Conservation (phyloP, 2,329 filamentous ascomycete genomes). For the Coleophoma cylindrospora region DNA sequence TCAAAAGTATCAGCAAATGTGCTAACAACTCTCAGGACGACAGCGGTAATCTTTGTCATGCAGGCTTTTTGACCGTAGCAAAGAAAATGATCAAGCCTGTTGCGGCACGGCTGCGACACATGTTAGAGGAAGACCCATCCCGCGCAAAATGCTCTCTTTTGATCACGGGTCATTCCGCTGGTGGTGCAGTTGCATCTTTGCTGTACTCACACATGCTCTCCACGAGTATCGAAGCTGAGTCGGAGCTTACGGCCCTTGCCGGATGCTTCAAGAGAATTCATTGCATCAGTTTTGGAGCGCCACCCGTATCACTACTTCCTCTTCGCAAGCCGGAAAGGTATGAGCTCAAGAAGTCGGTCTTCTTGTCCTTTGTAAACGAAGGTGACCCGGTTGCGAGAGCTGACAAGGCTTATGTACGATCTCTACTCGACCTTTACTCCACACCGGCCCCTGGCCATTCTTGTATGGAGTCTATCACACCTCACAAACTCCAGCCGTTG, state of each 20-base stretch:
- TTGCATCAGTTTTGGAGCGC: constrained; percentile 81
- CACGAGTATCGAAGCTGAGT: constrained; percentile 45
- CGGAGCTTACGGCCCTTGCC: constrained; percentile 66
- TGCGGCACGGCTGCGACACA: constrained; percentile 60
- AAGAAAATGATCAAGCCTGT: constrained; percentile 70
- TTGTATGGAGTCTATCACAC: constrained; percentile 6
- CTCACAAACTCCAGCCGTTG: constrained; percentile 12
- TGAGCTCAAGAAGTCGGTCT: constrained; percentile 60
- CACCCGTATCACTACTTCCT: constrained; percentile 69
- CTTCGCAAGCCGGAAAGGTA: constrained; percentile 51
- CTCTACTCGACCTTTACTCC: constrained; percentile 66
- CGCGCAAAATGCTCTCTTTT: constrained; percentile 65
- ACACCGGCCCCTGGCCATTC: constrained; percentile 35
- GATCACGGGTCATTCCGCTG: constrained; percentile 83
- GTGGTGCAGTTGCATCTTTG: constrained; percentile 75
- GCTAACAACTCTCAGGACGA: constrained; percentile 49
- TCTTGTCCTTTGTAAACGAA: constrained; percentile 79
- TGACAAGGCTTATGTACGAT: constrained; percentile 70
- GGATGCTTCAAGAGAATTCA: constrained; percentile 73
- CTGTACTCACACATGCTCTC: constrained; percentile 79
- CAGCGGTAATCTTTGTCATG: constrained; percentile 69
- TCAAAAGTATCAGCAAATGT: not conserved
- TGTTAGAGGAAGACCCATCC: constrained; percentile 67
- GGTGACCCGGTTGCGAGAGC: constrained; percentile 77
- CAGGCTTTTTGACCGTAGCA: constrained; percentile 74